Conservation (phyloP, 177 flowering plant genomes). For the Vitis hybrid region DNA sequence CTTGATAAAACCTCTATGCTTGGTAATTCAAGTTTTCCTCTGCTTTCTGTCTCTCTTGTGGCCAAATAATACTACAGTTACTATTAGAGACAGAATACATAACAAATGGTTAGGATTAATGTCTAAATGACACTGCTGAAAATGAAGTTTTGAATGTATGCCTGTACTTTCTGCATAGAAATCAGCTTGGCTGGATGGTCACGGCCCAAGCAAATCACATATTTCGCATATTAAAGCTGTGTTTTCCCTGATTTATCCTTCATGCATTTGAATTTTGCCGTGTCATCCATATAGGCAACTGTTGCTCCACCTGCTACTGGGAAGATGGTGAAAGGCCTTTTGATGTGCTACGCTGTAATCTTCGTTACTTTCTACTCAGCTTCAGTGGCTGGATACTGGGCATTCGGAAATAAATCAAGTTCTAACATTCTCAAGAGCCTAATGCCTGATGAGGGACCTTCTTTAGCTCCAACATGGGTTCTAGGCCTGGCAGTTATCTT, state of each 20-base stretch:
- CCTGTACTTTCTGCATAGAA: not conserved
- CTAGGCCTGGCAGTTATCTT: constrained; percentile 75
- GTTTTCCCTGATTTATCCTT: not conserved
- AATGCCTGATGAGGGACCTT: constrained; percentile 78
- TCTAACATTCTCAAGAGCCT: constrained; percentile 81
- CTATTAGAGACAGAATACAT: too few relatives aligned
- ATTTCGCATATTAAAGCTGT: not conserved
- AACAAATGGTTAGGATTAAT: not conserved
- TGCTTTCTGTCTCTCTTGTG: too few relatives aligned
- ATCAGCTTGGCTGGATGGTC: not conserved
- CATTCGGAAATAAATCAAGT: constrained; percentile 68
- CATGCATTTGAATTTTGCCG: not conserved
- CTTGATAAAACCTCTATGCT: not conserved
- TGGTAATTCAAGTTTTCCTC: too few relatives aligned
- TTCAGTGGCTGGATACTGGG: constrained; percentile 86
- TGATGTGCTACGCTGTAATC: constrained; percentile 82
- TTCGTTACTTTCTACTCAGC: constrained; percentile 81
- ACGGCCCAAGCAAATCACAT: not conserved
- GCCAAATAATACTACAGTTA: too few relatives aligned
- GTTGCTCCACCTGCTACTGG: constrained; percentile 96
- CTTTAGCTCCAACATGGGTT: constrained; percentile 81
- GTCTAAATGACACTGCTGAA: not conserved
- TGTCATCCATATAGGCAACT: constrained; percentile 67
- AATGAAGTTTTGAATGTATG: not conserved
- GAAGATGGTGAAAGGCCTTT: constrained; percentile 88